Percentiles rank a stretch among this genome's conserved stretches.
Evolutionary conservation across 1,284 basidiomycete genomes (phyloP).

Genomic region (Takashimella tepidaria): DNA sequence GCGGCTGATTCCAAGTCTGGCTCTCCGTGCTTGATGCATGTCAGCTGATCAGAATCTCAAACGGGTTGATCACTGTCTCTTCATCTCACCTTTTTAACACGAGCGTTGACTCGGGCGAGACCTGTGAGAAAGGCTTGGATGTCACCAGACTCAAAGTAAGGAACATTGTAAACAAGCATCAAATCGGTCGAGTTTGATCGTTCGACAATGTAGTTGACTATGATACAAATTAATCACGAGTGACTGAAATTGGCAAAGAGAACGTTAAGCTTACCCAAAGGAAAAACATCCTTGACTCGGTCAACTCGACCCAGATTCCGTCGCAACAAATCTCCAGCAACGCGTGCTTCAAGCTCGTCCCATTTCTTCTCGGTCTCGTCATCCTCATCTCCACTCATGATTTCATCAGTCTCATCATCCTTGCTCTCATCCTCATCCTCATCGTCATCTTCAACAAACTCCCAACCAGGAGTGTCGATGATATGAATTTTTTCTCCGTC

Average conservation of each 20-base stretch:
- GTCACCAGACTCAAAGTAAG: constrained; percentile 71
- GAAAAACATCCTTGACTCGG: constrained; percentile 75
- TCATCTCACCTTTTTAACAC: constrained; percentile 73
- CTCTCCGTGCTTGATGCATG: constrained; percentile 56
- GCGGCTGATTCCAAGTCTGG: constrained; percentile 75
- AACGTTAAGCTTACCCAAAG: constrained; percentile 56
- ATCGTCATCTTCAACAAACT: constrained; percentile 52
- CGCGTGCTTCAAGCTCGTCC: constrained; percentile 49
- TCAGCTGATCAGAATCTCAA: constrained; percentile 1
- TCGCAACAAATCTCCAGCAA: constrained; percentile 66
- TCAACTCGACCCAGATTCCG: constrained; percentile 83
- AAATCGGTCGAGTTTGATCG: constrained; percentile 73
- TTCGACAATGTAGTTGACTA: constrained; percentile 71
- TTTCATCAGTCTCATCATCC: constrained; percentile 37
- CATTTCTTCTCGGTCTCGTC: constrained; percentile 51
- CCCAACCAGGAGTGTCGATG: constrained; percentile 80
- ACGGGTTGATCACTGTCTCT: constrained; percentile 1
- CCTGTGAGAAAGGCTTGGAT: constrained; percentile 71
- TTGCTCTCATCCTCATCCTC: constrained; percentile 31
- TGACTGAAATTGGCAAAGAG: neutral
- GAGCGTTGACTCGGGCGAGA: constrained; percentile 70
- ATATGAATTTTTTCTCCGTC: constrained; percentile 54
- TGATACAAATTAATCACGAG: constrained; percentile 7
- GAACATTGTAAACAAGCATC: constrained; percentile 83
- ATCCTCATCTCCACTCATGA: constrained; percentile 28